Percentiles rank a stretch among this genome's conserved stretches.
phyloP scores from a whole-genome alignment of 2,329 filamentous ascomycete species.

The Epicoccum sorghinum region DNA sequence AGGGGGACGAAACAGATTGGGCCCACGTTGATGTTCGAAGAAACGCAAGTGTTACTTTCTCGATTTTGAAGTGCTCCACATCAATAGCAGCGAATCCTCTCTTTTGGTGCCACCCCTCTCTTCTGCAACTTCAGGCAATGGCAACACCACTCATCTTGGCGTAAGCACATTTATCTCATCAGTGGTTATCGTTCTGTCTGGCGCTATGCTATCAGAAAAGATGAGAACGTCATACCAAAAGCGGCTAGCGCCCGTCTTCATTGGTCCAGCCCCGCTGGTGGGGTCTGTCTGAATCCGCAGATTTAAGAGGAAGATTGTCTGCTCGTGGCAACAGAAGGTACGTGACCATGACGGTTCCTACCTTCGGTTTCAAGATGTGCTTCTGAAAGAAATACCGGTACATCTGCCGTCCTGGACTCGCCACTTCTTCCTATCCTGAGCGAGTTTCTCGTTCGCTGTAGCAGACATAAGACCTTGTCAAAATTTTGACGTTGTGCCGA shows the following conservation, averaged over 20 bases:
- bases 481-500: conserved; percentile 6
- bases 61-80: not conserved
- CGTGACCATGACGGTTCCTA: conserved; percentile 28
- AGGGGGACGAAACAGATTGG: not conserved
- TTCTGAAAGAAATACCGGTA: not conserved
- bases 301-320: conserved; percentile 29
- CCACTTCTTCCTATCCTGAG: not conserved
- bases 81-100: conserved; percentile 17
- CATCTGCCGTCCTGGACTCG: not conserved
- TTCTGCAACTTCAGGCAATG: conserved; percentile 32
- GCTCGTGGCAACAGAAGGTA: conserved; percentile 16
- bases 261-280: conserved; percentile 36
- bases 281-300: conserved; percentile 19
- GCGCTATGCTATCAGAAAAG: conserved; percentile 10
- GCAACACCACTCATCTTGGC: conserved; percentile 20
- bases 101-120: not conserved
- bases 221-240: conserved; percentile 26
- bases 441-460: not conserved
- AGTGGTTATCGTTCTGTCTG: conserved; percentile 1
- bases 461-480: not conserved
- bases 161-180: conserved; percentile 4
- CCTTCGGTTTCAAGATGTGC: conserved; percentile 26
- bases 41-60: not conserved
- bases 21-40: not conserved
- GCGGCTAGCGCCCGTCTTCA: conserved; percentile 23